These are phyloP conservation scores for Penicillium longicatenatum DNA, from an alignment of 495 filamentous ascomycete genomes.

Conservation along the genomic window DNA sequence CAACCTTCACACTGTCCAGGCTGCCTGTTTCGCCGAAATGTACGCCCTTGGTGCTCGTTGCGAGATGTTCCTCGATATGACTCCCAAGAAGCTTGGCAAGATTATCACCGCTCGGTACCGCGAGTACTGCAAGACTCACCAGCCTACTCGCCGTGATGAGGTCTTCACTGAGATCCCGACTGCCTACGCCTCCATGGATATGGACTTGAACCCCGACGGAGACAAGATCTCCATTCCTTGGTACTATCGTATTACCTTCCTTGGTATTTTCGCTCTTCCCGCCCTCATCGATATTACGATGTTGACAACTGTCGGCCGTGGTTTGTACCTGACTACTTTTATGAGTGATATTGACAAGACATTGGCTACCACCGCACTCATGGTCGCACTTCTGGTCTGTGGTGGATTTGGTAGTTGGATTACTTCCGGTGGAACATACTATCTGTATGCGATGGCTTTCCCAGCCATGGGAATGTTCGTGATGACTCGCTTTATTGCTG, in stretches of 20 bases:
- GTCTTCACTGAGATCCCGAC: conserved; percentile 10
- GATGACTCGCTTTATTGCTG: conserved; percentile 7
- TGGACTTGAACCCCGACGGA: conserved; percentile 4
- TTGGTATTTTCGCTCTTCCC: conserved; percentile 6
- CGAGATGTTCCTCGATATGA: conserved; percentile 5
- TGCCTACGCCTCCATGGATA: conserved; percentile 6
- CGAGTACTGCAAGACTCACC: conserved; percentile 4
- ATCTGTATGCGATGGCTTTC: conserved; percentile 8
- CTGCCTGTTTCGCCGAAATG: conserved; percentile 8
- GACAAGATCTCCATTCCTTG: conserved; percentile 1
- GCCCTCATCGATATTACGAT: conserved; percentile 7
- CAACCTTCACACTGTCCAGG: conserved; percentile 5
- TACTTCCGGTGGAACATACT: conserved; percentile 9
- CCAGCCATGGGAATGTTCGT: conserved; percentile 8
- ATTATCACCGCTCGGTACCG: conserved; percentile 8
- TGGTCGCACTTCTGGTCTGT: conserved; percentile 3
- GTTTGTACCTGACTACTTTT: conserved; percentile 7
- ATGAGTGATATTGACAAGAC: conserved; percentile 12
- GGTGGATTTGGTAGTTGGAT: conserved; percentile 9
- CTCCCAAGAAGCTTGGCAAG: background rate
- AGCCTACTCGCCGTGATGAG: background rate
- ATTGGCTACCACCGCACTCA: conserved; percentile 7
- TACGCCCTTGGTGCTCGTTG: conserved; percentile 6
- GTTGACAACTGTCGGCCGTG: conserved; percentile 6
- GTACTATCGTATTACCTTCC: conserved; percentile 8